These are phyloP conservation scores for Penicillium sp. DNA, from an alignment of 2,329 filamentous ascomycete species.

Conservation along the genomic window DNA sequence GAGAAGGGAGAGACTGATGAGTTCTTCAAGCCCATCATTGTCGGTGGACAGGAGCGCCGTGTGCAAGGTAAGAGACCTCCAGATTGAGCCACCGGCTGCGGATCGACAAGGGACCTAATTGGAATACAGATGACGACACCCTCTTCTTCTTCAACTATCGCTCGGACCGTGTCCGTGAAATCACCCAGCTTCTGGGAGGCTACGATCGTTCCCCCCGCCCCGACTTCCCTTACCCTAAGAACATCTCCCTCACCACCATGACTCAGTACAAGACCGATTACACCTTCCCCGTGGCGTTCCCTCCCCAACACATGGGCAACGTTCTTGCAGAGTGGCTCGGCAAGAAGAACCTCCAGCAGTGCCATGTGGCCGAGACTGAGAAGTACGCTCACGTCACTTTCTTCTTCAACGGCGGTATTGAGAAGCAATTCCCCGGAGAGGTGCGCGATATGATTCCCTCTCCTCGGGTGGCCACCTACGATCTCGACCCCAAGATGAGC, in stretches of 20 bases:
- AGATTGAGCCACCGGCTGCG: not conserved
- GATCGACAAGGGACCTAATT: conserved; percentile 12
- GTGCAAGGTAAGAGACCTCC: conserved; percentile 61
- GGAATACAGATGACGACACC: conserved; percentile 68
- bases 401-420: conserved; percentile 98
- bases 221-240: conserved; percentile 89
- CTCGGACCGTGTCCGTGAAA: conserved; percentile 92
- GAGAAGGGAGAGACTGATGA: conserved; percentile 86
- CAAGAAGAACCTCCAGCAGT: conserved; percentile 84
- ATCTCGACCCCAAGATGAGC: conserved; percentile 92
- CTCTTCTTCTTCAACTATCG: conserved; percentile 99
- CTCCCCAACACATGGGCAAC: conserved; percentile 92
- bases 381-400: conserved; percentile 99
- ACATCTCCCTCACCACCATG: conserved; percentile 87
- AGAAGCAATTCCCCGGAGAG: conserved; percentile 92
- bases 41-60: conserved; percentile 77
- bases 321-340: conserved; percentile 96
- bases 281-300: conserved; percentile 85
- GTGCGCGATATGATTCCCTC: conserved; percentile 89
- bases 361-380: conserved; percentile 95
- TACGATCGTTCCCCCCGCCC: conserved; percentile 85
- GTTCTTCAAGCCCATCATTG: conserved; percentile 96
- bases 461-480: conserved; percentile 93
- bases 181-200: conserved; percentile 88
- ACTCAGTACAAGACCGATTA: conserved; percentile 96